Evolutionary conservation across 345 rosid species (phyloP), one percentile per base, ranked within the genome.

Genomic region (Firmiana major): DNA sequence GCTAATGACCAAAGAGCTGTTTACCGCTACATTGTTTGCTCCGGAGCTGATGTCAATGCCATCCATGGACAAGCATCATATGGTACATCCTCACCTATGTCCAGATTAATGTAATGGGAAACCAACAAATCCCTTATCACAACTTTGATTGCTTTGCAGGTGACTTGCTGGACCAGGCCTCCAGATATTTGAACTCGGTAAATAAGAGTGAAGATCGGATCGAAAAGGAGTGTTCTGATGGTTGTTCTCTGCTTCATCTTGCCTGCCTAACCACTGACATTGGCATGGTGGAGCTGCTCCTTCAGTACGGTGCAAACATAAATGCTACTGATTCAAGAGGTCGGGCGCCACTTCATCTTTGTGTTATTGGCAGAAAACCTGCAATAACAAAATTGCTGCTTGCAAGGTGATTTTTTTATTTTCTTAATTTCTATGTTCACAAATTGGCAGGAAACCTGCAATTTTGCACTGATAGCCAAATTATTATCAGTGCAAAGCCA

Each of bases 261-360:
- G 94, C 97, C 71, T 92, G 97, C 84, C 82, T 90, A 73, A 83
- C 81, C 81, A 88, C 94, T 74, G 97, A 90, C 80, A 84, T 88
- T 15, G 90, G 89, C 82, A 90, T 92, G 94, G 91, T 89, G 31
- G 97, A 92, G 81, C 81, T 92, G 7, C 85, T 92, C 51, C 85
- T 92, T 63, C 97, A 90, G 78, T 90, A 92, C 75, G 97, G 97
- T 2, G 97, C 89, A 64, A 84, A 89, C 51, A 75, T 86, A 53
- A 88, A 89, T 79, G 90, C 88, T 21, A 66, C 79, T 16, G 92
- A 90, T 79, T 85, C 87, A 16, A 83, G 79, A 81, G 89, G 91
- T 54, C 88, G 85, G 46, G 85, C 90, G 9, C 90, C 97, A 3
- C 84, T 89, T 68, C 94, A 92, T 81, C 86, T 89, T 67, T 85